These are phyloP conservation scores for Corchorus capsularis DNA, from an alignment of 345 rosid species.

Conservation along the genomic window DNA sequence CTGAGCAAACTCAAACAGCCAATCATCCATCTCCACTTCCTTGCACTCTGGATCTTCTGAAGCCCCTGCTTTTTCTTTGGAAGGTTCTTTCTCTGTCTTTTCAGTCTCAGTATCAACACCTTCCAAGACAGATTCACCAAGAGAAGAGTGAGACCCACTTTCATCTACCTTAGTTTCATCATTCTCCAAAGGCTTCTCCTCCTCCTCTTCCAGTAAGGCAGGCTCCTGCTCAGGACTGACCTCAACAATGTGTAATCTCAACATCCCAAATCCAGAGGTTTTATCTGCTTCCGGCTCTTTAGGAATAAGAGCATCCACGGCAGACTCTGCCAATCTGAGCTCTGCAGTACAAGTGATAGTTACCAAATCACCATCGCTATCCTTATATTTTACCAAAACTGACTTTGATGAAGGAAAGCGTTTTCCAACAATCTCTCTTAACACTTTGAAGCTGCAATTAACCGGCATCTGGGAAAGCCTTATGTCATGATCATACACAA, in stretches of 20 bases:
- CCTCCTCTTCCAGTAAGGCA: conserved; percentile 63
- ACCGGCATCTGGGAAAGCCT: conserved; percentile 86
- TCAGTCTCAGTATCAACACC: conserved; percentile 49
- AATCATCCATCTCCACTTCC: conserved; percentile 97
- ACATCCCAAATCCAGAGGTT: conserved; percentile 56
- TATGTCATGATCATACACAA: conserved; percentile 92
- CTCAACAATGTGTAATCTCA: conserved; percentile 91
- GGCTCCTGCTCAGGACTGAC: conserved; percentile 96
- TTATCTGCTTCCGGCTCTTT: conserved; percentile 64
- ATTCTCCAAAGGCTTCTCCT: conserved; percentile 61
- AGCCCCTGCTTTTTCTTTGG: conserved; percentile 52
- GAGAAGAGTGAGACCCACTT: conserved; percentile 49
- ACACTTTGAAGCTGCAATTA: conserved; percentile 68
- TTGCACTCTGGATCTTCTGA: conserved; percentile 72
- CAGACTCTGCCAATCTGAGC: conserved; percentile 75
- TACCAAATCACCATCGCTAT: conserved; percentile 91
- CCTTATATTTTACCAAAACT: conserved; percentile 83
- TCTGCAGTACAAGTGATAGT: conserved; percentile 78
- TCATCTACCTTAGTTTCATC: conserved; percentile 66
- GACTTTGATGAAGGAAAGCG: conserved; percentile 87
- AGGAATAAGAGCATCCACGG: conserved; percentile 53
- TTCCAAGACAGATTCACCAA: conserved; percentile 50
- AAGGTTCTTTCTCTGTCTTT: conserved; percentile 51
- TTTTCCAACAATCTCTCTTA: conserved; percentile 77
- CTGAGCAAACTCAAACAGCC: conserved; percentile 97